A percentile compares a stretch with the other conserved stretches of the same genome.
Evolutionary conservation across 192 early-diverging fungal genomes (phyloP).

Genomic region (Coemansia sp.): DNA sequence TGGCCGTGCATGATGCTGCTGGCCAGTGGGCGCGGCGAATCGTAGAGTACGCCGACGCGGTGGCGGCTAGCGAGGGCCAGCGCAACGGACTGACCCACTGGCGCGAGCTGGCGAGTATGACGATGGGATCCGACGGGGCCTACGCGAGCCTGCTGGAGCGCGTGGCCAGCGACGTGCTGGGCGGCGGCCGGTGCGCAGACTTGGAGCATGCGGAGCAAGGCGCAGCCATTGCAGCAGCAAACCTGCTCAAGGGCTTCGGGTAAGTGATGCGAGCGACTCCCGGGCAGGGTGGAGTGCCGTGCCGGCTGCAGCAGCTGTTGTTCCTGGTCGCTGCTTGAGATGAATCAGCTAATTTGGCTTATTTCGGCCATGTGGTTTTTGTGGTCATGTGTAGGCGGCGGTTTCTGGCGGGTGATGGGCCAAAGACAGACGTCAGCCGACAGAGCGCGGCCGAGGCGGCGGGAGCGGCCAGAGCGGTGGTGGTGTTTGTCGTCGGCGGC

Average conservation of each 20-base stretch:
- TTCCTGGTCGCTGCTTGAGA: not conserved
- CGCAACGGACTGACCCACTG: constrained; percentile 23
- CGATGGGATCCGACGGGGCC: constrained; percentile 15
- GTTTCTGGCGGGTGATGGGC: constrained; percentile 22
- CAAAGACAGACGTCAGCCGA: not conserved
- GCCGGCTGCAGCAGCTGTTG: not conserved
- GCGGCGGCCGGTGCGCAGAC: constrained; percentile 9
- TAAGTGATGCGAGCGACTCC: constrained; percentile 24
- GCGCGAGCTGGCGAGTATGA: constrained; percentile 21
- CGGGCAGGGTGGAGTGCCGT: not conserved
- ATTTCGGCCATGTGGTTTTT: not conserved
- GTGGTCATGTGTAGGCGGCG: constrained; percentile 31
- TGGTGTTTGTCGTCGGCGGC: constrained; percentile 43
- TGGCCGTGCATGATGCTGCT: not conserved
- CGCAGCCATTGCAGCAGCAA: constrained; percentile 21
- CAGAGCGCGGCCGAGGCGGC: constrained; percentile 23
- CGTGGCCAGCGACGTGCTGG: constrained; percentile 22
- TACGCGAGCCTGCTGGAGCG: constrained; percentile 25
- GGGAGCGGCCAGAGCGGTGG: constrained; percentile 12
- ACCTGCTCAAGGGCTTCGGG: constrained; percentile 47
- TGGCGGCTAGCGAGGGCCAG: constrained; percentile 29
- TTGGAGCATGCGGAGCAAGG: constrained; percentile 41
- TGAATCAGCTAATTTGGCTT: not conserved
- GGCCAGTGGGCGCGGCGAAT: constrained; percentile 21
- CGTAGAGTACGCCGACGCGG: constrained; percentile 4